These are phyloP conservation scores for Penicillium sp. DNA, from an alignment of 2,329 filamentous ascomycete species.

Conservation along the genomic window DNA sequence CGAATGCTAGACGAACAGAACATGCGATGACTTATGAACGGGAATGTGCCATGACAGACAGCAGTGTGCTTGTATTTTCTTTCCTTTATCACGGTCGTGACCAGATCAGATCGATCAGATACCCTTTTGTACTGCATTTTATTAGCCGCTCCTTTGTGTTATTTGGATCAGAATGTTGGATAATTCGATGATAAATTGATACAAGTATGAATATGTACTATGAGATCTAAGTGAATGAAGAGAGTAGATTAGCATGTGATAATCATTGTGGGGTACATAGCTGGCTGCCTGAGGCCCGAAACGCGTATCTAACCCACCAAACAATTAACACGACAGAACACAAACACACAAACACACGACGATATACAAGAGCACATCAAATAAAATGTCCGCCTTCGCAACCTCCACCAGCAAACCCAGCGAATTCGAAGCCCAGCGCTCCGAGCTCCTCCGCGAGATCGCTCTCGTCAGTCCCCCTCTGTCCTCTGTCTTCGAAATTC, in stretches of 20 bases:
- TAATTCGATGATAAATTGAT: no score
- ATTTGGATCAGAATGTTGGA: no score
- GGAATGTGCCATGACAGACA: background rate
- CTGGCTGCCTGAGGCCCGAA: background rate
- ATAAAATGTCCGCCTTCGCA: constrained; percentile 13
- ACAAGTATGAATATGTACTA: background rate
- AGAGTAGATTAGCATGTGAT: background rate
- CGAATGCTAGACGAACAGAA: background rate
- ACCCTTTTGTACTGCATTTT: constrained; percentile 2
- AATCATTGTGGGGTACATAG: background rate
- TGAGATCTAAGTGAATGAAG: background rate
- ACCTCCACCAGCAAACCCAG: constrained; percentile 20
- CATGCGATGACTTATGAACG: background rate
- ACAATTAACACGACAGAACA: no score
- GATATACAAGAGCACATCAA: no score
- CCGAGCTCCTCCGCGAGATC: constrained; percentile 41
- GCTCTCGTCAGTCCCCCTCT: constrained; percentile 25
- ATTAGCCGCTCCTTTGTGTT: background rate
- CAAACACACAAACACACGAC: no score
- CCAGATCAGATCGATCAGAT: constrained; percentile 2
- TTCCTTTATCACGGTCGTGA: background rate
- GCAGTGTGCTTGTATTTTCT: background rate
- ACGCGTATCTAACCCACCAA: background rate
- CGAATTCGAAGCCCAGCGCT: constrained; percentile 42
- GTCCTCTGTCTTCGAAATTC: constrained; percentile 4